These are phyloP conservation scores for Oryza coarctata DNA, from an alignment of 176 grass and related monocot species.

Conservation along the genomic window DNA sequence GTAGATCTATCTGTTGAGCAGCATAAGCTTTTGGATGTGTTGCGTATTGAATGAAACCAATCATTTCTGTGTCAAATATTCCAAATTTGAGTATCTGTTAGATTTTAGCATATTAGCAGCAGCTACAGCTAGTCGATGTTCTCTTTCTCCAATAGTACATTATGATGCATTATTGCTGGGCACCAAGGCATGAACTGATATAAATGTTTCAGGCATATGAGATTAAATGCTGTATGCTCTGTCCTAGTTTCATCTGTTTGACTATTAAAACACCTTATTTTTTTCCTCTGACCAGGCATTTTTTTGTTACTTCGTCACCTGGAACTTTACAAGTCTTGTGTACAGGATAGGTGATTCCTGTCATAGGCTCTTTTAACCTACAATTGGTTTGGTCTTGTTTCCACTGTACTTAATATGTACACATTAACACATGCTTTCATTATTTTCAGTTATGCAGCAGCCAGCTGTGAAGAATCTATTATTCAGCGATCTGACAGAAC, in stretches of 20 bases:
- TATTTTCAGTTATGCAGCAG: slow-evolving; percentile 24
- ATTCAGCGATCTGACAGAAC: background rate
- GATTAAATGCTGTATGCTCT: background rate
- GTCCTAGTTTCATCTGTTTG: background rate
- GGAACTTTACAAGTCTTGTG: slow-evolving; percentile 26
- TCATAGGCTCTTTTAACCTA: background rate
- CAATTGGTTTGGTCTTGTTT: slow-evolving; percentile 11
- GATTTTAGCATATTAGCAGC: background rate
- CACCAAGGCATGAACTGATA: background rate
- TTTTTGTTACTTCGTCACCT: slow-evolving; percentile 28
- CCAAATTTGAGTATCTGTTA: background rate
- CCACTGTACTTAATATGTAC: background rate
- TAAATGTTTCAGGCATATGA: slow-evolving; percentile 1
- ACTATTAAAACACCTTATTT: background rate
- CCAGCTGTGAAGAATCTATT: slow-evolving; percentile 23
- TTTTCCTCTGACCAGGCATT: slow-evolving; percentile 17
- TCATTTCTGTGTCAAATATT: background rate
- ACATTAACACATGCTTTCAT: too few species aligned
- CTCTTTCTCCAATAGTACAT: background rate
- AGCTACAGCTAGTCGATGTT: background rate
- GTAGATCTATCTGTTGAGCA: background rate
- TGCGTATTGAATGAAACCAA: slow-evolving; percentile 2
- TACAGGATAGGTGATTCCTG: slow-evolving; percentile 32
- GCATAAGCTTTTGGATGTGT: background rate
- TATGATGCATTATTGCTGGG: background rate